Evolutionary conservation across 192 early-diverging fungal genomes (phyloP).

Genomic region (Backusella morwellensis): DNA sequence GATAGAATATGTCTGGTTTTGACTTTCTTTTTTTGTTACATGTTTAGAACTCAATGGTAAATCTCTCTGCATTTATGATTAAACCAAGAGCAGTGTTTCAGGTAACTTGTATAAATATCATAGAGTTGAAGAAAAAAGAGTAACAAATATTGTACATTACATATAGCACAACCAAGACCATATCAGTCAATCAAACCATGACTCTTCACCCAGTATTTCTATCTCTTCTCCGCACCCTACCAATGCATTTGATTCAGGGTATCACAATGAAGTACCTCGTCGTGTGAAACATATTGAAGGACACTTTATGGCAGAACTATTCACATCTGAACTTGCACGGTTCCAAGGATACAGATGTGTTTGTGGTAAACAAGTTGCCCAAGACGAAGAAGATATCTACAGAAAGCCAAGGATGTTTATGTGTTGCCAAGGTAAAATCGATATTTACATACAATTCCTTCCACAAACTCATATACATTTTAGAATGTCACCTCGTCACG

Average conservation of each 20-base stretch:
- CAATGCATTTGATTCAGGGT: not conserved
- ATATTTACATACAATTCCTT: no score
- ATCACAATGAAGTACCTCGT: constrained; percentile 8
- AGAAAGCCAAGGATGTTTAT: constrained; percentile 17
- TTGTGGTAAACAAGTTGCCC: constrained; percentile 27
- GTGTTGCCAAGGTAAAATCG: constrained; percentile 31
- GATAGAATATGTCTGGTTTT: not conserved
- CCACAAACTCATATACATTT: not conserved
- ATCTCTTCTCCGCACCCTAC: not conserved
- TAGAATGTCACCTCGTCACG: constrained; percentile 44
- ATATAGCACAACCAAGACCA: constrained; percentile 7
- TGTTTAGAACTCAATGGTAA: not conserved
- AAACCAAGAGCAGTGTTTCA: constrained; percentile 33
- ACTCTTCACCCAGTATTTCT: constrained; percentile 3
- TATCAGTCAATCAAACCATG: not conserved
- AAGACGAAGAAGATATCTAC: not conserved
- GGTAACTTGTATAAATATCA: not conserved
- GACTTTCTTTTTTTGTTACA: not conserved
- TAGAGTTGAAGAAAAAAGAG: not conserved
- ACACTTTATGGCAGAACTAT: constrained; percentile 26
- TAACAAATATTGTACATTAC: not conserved
- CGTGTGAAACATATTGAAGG: constrained; percentile 30
- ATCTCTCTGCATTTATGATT: constrained; percentile 23
- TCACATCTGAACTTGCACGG: constrained; percentile 20
- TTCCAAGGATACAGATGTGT: constrained; percentile 32